Evolutionary conservation across 2,329 filamentous ascomycete species (phyloP).

Genomic region (Fusarium nanum): DNA sequence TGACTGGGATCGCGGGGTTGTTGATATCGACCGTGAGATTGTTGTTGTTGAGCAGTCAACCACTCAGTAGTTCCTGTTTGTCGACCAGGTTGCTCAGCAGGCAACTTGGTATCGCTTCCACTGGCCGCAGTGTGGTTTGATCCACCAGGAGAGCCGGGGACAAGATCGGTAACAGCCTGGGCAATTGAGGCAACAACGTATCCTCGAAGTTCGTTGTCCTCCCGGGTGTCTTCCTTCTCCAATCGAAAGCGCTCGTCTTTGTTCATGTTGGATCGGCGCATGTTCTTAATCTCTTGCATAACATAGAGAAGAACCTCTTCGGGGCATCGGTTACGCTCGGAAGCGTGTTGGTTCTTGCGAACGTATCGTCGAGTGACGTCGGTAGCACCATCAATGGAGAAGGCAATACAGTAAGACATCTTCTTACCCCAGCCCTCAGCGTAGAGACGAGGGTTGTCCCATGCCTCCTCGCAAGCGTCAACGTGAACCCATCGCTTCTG

Average conservation of each 20-base stretch:
- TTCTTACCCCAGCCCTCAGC: conserved; percentile 96
- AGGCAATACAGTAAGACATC: conserved; percentile 96
- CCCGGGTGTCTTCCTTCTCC: conserved; percentile 81
- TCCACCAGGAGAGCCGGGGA: conserved; percentile 58
- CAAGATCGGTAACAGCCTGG: conserved; percentile 76
- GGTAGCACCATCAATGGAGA: conserved; percentile 85
- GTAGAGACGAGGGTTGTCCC: conserved; percentile 94
- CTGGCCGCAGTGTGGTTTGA: conserved; percentile 40
- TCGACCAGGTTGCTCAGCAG: conserved; percentile 67
- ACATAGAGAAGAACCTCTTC: conserved; percentile 94
- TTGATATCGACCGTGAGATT: conserved; percentile 55
- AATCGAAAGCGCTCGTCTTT: conserved; percentile 87
- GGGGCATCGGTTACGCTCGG: conserved; percentile 81
- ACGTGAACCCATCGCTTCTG: conserved; percentile 96
- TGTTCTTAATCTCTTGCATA: conserved; percentile 87
- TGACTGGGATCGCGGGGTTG: conserved; percentile 61
- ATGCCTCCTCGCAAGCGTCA: conserved; percentile 92
- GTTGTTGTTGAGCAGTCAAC: conserved; percentile 61
- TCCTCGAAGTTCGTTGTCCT: conserved; percentile 79
- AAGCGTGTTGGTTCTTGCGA: conserved; percentile 77
- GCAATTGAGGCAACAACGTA: conserved; percentile 81
- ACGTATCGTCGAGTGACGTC: conserved; percentile 76
- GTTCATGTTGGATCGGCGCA: conserved; percentile 83
- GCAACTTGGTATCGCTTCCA: conserved; percentile 69
- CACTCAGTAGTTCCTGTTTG: conserved; percentile 65